Evolutionary conservation across 345 rosid genomes (phyloP).

Genomic region (Draba incana): DNA sequence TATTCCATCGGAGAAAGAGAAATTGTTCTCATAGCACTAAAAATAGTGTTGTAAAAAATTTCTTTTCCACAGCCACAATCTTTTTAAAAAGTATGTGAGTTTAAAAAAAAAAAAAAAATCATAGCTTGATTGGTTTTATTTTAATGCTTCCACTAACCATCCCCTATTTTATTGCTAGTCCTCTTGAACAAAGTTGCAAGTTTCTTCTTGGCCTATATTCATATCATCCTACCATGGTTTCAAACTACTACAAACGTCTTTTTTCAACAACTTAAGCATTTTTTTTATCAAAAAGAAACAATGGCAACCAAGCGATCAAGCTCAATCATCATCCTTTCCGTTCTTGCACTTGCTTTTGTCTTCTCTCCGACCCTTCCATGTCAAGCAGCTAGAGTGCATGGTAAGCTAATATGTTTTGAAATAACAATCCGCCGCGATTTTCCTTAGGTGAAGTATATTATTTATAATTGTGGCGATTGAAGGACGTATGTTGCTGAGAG

Average conservation of each 20-base stretch:
- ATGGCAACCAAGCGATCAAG: conserved; percentile 28
- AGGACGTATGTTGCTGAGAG: conserved; percentile 14
- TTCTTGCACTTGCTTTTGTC: conserved; percentile 28
- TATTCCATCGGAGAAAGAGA: no score
- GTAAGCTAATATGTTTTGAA: conserved; percentile 6
- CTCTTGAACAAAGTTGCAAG: conserved; percentile 22
- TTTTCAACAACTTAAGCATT: not conserved
- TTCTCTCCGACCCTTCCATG: conserved; percentile 24
- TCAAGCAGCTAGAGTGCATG: conserved; percentile 30
- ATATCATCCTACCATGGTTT: conserved; percentile 13
- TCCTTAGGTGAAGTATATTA: not conserved
- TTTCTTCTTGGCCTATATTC: conserved; percentile 18
- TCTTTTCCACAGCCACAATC: no score
- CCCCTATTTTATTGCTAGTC: conserved; percentile 14
- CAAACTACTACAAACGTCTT: conserved; percentile 1
- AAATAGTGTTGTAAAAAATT: no score
- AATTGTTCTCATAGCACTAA: no score
- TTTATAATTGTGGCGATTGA: conserved; percentile 1
- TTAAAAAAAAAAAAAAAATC: no score
- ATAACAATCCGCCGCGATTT: not conserved
- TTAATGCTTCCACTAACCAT: not conserved
- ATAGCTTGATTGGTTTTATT: no score
- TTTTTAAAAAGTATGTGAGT: no score
- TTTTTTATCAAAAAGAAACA: not conserved
- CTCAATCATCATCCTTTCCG: conserved; percentile 21